Percentiles rank a stretch among this genome's conserved stretches.
These are phyloP conservation scores for Chytridiales sp. DNA, from an alignment of 371 early-diverging fungal species.

Conservation along the genomic window DNA sequence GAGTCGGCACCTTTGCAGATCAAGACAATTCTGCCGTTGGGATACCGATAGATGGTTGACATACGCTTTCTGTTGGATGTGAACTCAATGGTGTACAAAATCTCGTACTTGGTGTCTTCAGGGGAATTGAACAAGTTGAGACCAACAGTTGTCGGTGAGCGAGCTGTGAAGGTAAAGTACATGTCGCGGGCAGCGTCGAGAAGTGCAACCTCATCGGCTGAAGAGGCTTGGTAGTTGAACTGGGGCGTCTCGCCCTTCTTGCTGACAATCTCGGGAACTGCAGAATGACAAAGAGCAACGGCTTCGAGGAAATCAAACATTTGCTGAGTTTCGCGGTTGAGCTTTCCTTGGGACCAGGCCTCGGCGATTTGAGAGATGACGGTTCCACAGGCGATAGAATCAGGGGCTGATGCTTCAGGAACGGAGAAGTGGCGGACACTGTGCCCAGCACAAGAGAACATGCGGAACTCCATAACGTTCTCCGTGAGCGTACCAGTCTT, in stretches of 20 bases:
- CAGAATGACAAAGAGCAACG: constrained; percentile 34
- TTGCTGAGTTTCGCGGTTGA: too few relatives aligned
- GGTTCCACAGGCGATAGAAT: constrained; percentile 2
- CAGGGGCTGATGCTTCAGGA: constrained; percentile 36
- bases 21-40: constrained; percentile 71
- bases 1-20: constrained; percentile 96
- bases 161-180: constrained; percentile 74
- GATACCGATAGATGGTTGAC: constrained; percentile 75
- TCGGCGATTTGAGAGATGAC: constrained; percentile 8
- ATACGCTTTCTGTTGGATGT: constrained; percentile 90
- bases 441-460: constrained; percentile 79
- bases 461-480: constrained; percentile 69
- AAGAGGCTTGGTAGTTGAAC: constrained; percentile 30
- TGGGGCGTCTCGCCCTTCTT: constrained; percentile 6
- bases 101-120: constrained; percentile 57
- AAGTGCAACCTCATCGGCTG: constrained; percentile 63
- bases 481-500: constrained; percentile 64
- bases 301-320: constrained; percentile 28
- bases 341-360: constrained; percentile 6
- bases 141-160: constrained; percentile 61
- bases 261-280: constrained; percentile 21
- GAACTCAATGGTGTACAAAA: constrained; percentile 84
- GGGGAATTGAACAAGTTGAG: constrained; percentile 62
- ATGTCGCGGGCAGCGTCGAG: constrained; percentile 81
- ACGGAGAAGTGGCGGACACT: constrained; percentile 60